Evolutionary conservation across 495 filamentous ascomycete genomes (phyloP), one percentile per base, ranked within the genome.

Genomic region (Xylaria telfairii): DNA sequence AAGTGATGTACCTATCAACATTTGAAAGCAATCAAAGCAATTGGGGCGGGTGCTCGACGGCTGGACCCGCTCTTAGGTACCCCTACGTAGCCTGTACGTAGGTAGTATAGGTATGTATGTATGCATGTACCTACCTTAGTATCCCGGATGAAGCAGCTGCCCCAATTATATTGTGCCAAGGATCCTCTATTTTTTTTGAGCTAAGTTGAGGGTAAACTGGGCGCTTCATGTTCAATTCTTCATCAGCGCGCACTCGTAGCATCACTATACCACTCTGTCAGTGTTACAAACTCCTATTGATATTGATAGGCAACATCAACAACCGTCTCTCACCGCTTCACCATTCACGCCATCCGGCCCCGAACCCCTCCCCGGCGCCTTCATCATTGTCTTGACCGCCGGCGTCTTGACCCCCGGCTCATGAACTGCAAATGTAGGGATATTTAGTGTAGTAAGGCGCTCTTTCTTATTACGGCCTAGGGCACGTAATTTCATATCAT

Each of bases 391-490:
- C 62, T 65, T 19, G 21, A 62, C 21, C n/a, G n/a, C n/a, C n/a
- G n/a, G n/a, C n/a, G n/a, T n/a, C n/a, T n/a, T n/a, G n/a, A n/a
- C n/a, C n/a, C 59, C 59, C 21, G 37, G 57, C 34, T 41, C 37
- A 26, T 42, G 17, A 42, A 42, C 8, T 62, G 34, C 59, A 24
- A 37, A 62, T 24, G 37, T 62, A 62, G 59, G 57, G 37, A 61
- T 62, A 6, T 24, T 42, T 28, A 6, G 34, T 41, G 59, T 66
- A 53, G 64, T 54, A 66, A 64, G 51, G 47, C 59, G 24, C 12
- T 54, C 47, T 66, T 65, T 66, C 64, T 66, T 30, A 26, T 53
- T 66, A 34, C 6, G 64, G 64, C 64, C 34, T 66, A 66, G 64
- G 47, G 21, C 32, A 28, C 41, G 19, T 21, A 54, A 42, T 26